These are phyloP conservation scores for Hortaea sp. DNA, from an alignment of 2,329 filamentous ascomycete species.

Conservation along the genomic window DNA sequence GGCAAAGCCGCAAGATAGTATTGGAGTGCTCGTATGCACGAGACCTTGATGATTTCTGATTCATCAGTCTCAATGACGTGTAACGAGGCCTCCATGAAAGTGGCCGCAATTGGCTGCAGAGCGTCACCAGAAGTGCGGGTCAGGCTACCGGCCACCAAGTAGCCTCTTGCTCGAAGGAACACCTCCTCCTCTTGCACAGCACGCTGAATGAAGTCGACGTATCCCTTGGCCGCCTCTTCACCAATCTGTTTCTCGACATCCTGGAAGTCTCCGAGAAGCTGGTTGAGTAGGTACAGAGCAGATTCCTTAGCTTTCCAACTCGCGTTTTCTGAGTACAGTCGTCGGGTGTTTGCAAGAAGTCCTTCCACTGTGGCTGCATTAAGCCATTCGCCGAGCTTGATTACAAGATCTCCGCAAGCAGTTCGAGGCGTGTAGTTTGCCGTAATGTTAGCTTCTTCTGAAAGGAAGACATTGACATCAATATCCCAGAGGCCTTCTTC, in stretches of 20 bases:
- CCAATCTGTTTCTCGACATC: conserved; percentile 66
- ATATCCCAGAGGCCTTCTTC: conserved; percentile 95
- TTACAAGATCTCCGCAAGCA: conserved; percentile 81
- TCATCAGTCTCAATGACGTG: conserved; percentile 64
- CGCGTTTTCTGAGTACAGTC: conserved; percentile 51
- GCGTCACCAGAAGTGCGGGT: conserved; percentile 55
- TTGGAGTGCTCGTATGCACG: conserved; percentile 80
- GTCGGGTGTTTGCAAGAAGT: conserved; percentile 65
- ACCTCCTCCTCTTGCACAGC: conserved; percentile 62
- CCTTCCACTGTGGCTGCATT: conserved; percentile 65
- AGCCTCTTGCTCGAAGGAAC: conserved; percentile 77
- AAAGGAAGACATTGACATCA: conserved; percentile 88
- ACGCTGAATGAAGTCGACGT: conserved; percentile 70
- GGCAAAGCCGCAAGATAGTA: conserved; percentile 50
- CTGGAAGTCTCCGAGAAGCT: conserved; percentile 71
- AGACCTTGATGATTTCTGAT: conserved; percentile 82
- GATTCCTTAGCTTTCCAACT: conserved; percentile 66
- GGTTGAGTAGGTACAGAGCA: conserved; percentile 73
- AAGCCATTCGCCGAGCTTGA: conserved; percentile 89
- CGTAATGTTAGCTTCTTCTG: conserved; percentile 88
- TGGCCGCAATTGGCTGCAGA: conserved; percentile 45
- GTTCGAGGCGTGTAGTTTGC: conserved; percentile 93
- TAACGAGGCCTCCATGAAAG: conserved; percentile 62
- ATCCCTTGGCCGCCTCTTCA: conserved; percentile 58
- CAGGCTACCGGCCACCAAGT: conserved; percentile 72